phyloP scores from a whole-genome alignment of 257 asterid species.

The Catharanthus roseus region DNA sequence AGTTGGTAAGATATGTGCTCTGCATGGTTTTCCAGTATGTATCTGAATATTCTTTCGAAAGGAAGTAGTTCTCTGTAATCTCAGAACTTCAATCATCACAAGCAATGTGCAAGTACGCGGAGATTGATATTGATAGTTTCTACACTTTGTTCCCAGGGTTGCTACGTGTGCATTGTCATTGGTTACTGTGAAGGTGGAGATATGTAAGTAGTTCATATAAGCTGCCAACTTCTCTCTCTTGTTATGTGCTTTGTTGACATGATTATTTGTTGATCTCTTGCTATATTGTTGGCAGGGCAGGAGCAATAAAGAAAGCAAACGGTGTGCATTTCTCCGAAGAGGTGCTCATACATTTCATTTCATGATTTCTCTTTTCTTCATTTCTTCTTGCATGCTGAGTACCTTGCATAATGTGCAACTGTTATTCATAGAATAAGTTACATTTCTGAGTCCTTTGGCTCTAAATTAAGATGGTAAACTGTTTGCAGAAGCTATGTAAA shows the following conservation, averaged over 20 bases:
- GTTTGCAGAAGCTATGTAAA: conserved; percentile 67
- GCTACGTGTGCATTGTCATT: conserved; percentile 88
- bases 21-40: background rate
- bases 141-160: conserved; percentile 55
- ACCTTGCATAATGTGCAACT: background rate
- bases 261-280: conserved; percentile 8
- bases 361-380: background rate
- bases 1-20: background rate
- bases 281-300: conserved; percentile 53
- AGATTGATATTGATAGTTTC: conserved; percentile 7
- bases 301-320: conserved; percentile 70
- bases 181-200: conserved; percentile 99
- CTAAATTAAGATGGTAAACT: conserved; percentile 17
- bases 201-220: conserved; percentile 49
- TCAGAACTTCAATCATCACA: background rate
- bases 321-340: conserved; percentile 71
- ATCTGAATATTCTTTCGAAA: background rate
- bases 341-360: conserved; percentile 25
- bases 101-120: background rate
- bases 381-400: background rate
- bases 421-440: background rate
- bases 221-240: background rate
- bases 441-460: conserved; percentile 9
- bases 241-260: background rate
- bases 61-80: background rate